Evolutionary conservation across 257 asterid genomes (phyloP), one percentile per base, ranked within the genome.

Genomic region (Primulina huaijiensis): DNA sequence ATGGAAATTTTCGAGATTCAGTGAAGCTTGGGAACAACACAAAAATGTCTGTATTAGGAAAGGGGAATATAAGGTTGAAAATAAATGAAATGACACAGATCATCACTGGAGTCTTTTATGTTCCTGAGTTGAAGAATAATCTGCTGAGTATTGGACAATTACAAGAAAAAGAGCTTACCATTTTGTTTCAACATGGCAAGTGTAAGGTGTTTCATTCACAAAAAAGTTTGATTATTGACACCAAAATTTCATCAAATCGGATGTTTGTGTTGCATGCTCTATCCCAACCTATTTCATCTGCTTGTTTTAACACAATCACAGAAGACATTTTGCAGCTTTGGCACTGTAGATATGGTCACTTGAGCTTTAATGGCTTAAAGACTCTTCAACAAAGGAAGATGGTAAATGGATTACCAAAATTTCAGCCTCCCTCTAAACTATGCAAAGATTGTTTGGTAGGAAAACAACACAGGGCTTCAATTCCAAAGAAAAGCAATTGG

Each of bases 81-180:
- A 11, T 68, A 1, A 7, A 62, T 27, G 29, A 2, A 27, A 27
- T 0, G 1, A 2, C 2, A 27, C 29, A 27, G 2, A 27, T 27
- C 1, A 27, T 27, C 2, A 27, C 29, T 0, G 29, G 1, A 27
- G 29, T 27, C 0, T 27, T 27, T 2, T 27, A 50, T 52, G 71
- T 67, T 7, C 62, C 71, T 3, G 40, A n/a, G 7, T 37, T 67
- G 8, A 65, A 67, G 12, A 72, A 40, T 0, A 76, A 67, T 4
- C 1, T 76, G 0, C 30, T 72, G 0, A 76, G 77, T n/a, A 16
- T 73, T n/a, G 75, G 76, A 6, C 75, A 73, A 9, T 31, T 73
- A 0, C 69, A 40, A 17, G 57, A 12, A 62, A 69, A 0, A 2
- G 29, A 62, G 46, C 0, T 9, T 50, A 17, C 17, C 0, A 17